Conservation (phyloP, 371 early-diverging fungal genomes). For the Actinomortierella wolfii region DNA sequence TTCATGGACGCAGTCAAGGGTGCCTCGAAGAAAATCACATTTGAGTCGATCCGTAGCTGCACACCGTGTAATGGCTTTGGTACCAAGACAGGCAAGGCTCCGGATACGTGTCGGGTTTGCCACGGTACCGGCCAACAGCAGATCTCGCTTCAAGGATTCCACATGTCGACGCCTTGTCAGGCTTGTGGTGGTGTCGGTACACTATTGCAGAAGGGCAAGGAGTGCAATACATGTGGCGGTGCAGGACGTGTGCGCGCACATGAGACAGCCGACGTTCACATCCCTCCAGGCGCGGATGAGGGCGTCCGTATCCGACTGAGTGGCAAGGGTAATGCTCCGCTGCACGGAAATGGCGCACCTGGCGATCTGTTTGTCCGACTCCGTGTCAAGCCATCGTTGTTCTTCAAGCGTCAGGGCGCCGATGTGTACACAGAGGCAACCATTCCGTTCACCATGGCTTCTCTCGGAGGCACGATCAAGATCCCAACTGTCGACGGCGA, state of each 20-base stretch:
- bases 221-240: conserved; percentile 83
- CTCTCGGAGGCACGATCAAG: conserved; percentile 84
- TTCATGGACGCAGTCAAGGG: conserved; percentile 95
- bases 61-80: conserved; percentile 82
- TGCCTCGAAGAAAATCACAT: conserved; percentile 60
- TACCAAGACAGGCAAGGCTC: conserved; percentile 72
- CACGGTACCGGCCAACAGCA: conserved; percentile 83
- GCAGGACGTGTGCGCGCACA: conserved; percentile 74
- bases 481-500: conserved; percentile 94
- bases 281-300: conserved; percentile 85
- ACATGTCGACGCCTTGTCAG: conserved; percentile 81
- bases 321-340: conserved; percentile 87
- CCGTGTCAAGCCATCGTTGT: conserved; percentile 69
- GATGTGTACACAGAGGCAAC: conserved; percentile 75
- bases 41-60: conserved; percentile 71
- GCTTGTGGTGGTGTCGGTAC: conserved; percentile 87
- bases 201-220: conserved; percentile 64
- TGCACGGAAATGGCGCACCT: conserved; percentile 67
- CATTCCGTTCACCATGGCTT: conserved; percentile 83
- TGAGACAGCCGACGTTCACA: conserved; percentile 71
- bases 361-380: conserved; percentile 87
- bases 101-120: conserved; percentile 73
- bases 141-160: conserved; percentile 75
- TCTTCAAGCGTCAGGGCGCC: conserved; percentile 79
- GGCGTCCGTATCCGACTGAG: conserved; percentile 75